Conservation (phyloP, 2,329 filamentous ascomycete genomes). For the Diaporthe helianthi region DNA sequence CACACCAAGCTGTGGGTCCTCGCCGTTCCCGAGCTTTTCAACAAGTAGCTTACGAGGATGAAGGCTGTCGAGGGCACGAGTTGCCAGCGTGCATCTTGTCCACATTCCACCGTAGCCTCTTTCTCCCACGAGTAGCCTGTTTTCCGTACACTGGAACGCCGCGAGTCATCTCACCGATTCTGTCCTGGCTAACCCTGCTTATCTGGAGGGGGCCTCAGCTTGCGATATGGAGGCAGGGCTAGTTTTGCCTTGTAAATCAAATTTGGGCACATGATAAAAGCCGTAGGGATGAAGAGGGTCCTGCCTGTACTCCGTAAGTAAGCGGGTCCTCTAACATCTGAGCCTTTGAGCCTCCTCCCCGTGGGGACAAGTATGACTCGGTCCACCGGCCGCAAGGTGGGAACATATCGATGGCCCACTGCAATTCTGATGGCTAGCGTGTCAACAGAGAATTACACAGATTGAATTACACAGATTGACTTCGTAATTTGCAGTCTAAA, state of each 20-base stretch:
- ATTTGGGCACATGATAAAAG: background rate
- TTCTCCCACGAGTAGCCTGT: background rate
- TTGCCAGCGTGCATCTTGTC: background rate
- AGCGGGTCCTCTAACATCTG: background rate
- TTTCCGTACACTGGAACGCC: no score
- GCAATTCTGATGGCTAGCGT: background rate
- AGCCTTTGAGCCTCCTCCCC: constrained; percentile 17
- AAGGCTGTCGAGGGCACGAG: background rate
- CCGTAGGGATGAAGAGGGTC: background rate
- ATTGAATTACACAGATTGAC: background rate
- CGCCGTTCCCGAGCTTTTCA: background rate
- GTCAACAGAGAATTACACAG: background rate
- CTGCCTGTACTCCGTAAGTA: constrained; percentile 1
- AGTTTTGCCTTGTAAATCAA: constrained; percentile 10
- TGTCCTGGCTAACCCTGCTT: background rate
- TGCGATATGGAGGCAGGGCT: background rate
- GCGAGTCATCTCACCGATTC: constrained; percentile 22
- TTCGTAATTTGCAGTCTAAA: background rate
- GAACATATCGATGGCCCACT: constrained; percentile 1
- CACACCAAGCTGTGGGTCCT: no score
- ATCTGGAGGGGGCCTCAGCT: background rate
- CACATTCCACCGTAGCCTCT: background rate
- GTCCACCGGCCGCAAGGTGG: constrained; percentile 2
- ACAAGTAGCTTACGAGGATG: background rate
- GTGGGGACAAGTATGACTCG: constrained; percentile 16